Conservation (phyloP, 1,284 basidiomycete species). For the Leccinum fuscescens region DNA sequence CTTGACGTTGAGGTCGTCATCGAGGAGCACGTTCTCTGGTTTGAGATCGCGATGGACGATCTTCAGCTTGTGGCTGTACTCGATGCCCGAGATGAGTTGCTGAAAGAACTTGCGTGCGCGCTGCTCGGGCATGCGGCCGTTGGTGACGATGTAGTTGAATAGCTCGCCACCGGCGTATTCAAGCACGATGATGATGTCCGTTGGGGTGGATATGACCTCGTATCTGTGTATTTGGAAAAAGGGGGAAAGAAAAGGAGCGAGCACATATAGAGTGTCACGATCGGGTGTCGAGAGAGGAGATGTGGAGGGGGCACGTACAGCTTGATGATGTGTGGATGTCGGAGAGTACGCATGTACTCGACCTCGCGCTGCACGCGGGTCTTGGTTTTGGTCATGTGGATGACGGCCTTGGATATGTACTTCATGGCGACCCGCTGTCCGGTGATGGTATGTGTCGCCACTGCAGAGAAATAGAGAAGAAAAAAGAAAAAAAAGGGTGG, state of each 20-base stretch:
- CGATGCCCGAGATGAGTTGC: constrained; percentile 93
- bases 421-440: constrained; percentile 98
- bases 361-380: constrained; percentile 93
- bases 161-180: constrained; percentile 92
- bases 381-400: constrained; percentile 88
- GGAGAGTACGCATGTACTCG: constrained; percentile 88
- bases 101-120: constrained; percentile 92
- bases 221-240: constrained; percentile 54
- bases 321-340: constrained; percentile 96
- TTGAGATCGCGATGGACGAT: constrained; percentile 58
- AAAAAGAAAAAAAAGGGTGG: constrained; percentile 8
- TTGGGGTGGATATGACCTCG: constrained; percentile 91
- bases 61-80: constrained; percentile 84
- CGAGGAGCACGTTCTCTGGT: constrained; percentile 85
- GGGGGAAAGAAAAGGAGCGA: neutral
- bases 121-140: constrained; percentile 84
- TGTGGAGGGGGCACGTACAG: constrained; percentile 54
- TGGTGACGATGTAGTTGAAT: constrained; percentile 92
- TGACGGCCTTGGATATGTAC: constrained; percentile 93
- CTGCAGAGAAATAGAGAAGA: neutral
- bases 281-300: neutral
- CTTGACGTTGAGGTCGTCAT: constrained; percentile 84
- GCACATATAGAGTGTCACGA: constrained; percentile 9
- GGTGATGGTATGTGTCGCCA: constrained; percentile 48
- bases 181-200: constrained; percentile 94